Conservation (phyloP, 2,329 filamentous ascomycete genomes). For the Cordyceps militaris region DNA sequence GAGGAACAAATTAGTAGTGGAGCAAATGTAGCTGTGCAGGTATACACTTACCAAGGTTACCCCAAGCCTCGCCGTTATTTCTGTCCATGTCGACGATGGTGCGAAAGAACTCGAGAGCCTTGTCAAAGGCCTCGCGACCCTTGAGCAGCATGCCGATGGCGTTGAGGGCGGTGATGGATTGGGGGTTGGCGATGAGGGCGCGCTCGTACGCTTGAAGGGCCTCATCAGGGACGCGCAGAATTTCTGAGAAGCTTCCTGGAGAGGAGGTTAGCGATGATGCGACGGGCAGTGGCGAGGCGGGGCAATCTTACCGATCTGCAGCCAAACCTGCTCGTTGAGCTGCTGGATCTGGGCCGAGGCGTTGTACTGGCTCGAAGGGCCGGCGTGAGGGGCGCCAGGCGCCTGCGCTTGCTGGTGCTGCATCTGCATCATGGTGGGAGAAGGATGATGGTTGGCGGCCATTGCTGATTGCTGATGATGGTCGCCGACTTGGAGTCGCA, state of each 20-base stretch:
- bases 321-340: conserved; percentile 84
- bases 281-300: conserved; percentile 17
- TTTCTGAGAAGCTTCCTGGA: conserved; percentile 74
- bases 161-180: conserved; percentile 87
- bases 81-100: conserved; percentile 84
- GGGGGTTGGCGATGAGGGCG: conserved; percentile 78
- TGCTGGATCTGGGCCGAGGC: conserved; percentile 68
- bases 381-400: conserved; percentile 44
- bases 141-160: conserved; percentile 87
- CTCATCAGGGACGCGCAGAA: conserved; percentile 81
- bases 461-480: conserved; percentile 46
- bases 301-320: conserved; percentile 68
- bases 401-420: conserved; percentile 53
- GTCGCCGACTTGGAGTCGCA: conserved; percentile 13
- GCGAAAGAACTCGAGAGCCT: conserved; percentile 87
- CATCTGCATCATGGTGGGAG: conserved; percentile 70
- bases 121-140: conserved; percentile 86
- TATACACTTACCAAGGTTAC: conserved; percentile 66
- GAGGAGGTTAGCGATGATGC: conserved; percentile 23
- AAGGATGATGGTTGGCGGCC: conserved; percentile 68
- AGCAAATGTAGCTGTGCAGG: neutral
- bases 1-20: neutral
- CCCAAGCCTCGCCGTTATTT: conserved; percentile 92
- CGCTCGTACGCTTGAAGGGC: conserved; percentile 87
- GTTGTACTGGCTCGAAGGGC: conserved; percentile 50